A percentile compares a stretch with the other conserved stretches of the same genome.
Conservation (phyloP, 2,329 filamentous ascomycete genomes). For the Penicillium sp. region DNA sequence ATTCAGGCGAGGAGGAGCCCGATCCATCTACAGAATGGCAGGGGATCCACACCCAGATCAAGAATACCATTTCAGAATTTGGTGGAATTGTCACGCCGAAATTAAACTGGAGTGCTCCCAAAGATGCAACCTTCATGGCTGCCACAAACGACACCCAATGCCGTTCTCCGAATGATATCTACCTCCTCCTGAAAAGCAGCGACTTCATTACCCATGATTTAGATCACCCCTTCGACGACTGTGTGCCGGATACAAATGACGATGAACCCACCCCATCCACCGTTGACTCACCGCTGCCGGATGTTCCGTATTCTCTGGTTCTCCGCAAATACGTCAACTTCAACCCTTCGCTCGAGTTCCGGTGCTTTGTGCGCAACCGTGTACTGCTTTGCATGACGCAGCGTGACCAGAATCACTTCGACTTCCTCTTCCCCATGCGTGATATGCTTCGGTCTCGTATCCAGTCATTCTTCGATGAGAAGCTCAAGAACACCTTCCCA, state of each 20-base stretch:
- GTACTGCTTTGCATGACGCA: constrained; percentile 81
- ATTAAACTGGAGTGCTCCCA: constrained; percentile 95
- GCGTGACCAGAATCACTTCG: constrained; percentile 85
- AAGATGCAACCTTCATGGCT: constrained; percentile 91
- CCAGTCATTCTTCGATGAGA: constrained; percentile 72
- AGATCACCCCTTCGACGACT: constrained; percentile 87
- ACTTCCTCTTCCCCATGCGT: constrained; percentile 71
- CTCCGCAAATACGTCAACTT: constrained; percentile 84
- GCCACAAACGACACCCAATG: constrained; percentile 90
- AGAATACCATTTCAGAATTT: constrained; percentile 72
- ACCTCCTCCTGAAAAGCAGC: constrained; percentile 88
- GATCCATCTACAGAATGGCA: constrained; percentile 59
- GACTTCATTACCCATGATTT: constrained; percentile 94
- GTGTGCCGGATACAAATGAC: constrained; percentile 41
- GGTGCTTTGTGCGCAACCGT: constrained; percentile 86
- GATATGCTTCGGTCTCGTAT: constrained; percentile 68
- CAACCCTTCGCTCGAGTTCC: constrained; percentile 89
- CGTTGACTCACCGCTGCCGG: constrained; percentile 24
- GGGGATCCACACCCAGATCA: constrained; percentile 75
- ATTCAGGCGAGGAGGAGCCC: constrained; percentile 58
- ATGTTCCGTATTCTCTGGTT: constrained; percentile 75
- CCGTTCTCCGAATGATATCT: constrained; percentile 83
- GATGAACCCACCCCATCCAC: constrained; percentile 9
- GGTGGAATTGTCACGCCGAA: constrained; percentile 88
- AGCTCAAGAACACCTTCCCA: constrained; percentile 73